Evolutionary conservation across 1,284 basidiomycete species (phyloP).

Genomic region (Mixia osmundae): DNA sequence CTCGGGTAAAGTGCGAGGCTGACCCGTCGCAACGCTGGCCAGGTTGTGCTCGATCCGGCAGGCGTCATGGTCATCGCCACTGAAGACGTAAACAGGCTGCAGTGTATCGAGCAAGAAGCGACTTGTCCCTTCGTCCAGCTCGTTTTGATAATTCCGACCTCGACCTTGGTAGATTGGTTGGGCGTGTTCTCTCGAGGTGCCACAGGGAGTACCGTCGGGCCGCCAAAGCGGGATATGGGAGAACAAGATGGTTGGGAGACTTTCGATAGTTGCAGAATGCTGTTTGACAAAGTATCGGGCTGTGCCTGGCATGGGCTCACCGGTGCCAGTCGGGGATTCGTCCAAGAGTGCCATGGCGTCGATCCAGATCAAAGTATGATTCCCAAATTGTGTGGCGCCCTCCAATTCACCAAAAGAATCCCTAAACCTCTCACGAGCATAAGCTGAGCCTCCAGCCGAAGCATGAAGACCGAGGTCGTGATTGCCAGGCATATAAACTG

Average conservation of each 20-base stretch:
- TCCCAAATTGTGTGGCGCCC: constrained; percentile 49
- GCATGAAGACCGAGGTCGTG: constrained; percentile 41
- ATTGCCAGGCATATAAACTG: constrained; percentile 58
- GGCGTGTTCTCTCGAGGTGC: constrained; percentile 38
- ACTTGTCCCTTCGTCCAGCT: constrained; percentile 45
- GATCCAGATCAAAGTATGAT: constrained; percentile 21
- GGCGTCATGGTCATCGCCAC: constrained; percentile 71
- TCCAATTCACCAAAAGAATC: constrained; percentile 37
- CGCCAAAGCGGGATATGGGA: constrained; percentile 61
- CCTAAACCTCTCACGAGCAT: constrained; percentile 37
- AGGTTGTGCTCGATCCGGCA: constrained; percentile 42
- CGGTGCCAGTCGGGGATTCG: constrained; percentile 6
- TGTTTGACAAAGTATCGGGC: too few species aligned
- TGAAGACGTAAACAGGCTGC: constrained; percentile 43
- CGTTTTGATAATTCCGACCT: constrained; percentile 56
- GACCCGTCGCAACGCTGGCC: constrained; percentile 9
- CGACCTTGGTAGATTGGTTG: constrained; percentile 46
- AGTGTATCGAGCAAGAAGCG: constrained; percentile 41
- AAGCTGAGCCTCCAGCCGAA: constrained; percentile 27
- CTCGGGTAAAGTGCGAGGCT: constrained; percentile 27
- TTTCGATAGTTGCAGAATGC: too few species aligned
- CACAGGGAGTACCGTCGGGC: constrained; percentile 43
- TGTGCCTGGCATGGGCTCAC: too few species aligned
- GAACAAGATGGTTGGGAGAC: constrained; percentile 37
- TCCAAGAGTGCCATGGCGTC: constrained; percentile 18